Base-by-base conservation (phyloP, 352 stramenopile species). In the Phytophthora tentaculata region DNA sequence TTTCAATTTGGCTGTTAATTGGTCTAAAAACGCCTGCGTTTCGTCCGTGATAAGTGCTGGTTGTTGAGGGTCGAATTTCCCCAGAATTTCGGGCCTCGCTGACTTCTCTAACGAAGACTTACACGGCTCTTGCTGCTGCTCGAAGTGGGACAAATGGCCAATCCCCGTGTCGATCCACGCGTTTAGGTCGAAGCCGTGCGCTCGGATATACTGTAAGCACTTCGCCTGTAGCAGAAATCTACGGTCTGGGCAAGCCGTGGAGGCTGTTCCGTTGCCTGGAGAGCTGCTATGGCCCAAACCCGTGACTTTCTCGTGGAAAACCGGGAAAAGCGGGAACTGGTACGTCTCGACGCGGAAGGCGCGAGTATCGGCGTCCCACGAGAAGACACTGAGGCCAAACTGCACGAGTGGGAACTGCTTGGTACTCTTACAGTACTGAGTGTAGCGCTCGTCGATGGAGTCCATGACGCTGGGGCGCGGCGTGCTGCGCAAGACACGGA, bases 121-220 rank as follows among this genome's bases (percentile, higher is more conserved):
- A 45, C 48, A 74, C 23, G 68, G 64, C 49, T 82, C 71, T 22
- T 73, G 56, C 28, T 78, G 64, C 56, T 92, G 84, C 50, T 92
- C 86, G 3, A 56, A 35, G 45, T 91, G 84, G 3, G 84, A 92
- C 35, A 94, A 67, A 58, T 92, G 88, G 3, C 80, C 75, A 45
- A 94, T 83, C 24, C 86, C 86, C 20, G 77, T 60, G 71, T 94
- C 86, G 37, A 94, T 82, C 86, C 86, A 94, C 5, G 56, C 53
- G 65, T 94, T 94, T 14, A 94, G 64, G 56, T 94, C 86, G 58
- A 94, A 94, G 22, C 86, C 86, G 48, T 94, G 86, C 43, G 79
- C 73, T 28, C 84, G 86, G 37, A 92, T 85, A 61, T 89, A 94
- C 63, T 89, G 81, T 8, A 94, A 58, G 60, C 84, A 94, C 65